Base-by-base conservation (phyloP, 2,329 filamentous ascomycete species). In the Orbilia javanica region DNA sequence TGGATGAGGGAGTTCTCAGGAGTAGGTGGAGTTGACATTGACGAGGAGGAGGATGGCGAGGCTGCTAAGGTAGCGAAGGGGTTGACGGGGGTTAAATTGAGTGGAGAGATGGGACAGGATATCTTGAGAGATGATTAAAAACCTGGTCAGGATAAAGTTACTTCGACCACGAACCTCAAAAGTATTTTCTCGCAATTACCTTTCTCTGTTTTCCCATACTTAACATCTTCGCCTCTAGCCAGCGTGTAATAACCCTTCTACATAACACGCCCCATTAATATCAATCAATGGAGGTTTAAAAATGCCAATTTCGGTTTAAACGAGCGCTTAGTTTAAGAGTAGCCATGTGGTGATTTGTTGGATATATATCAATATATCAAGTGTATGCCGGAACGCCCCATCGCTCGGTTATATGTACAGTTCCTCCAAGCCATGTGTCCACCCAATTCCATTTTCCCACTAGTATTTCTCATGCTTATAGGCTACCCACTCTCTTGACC, bases 401-500 rank as follows among this genome's bases (percentile, higher is more conserved):
- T 4, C 52, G 42, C 1, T 15, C 18, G 6, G 25, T 31, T 72
- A 57, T 71, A 57, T 72, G 42, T 60, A 63, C 29, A 55, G 8
- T 44, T 11, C n/a, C 50, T 53, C 20, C 63, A 67, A 52, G 13
- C 4, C 4, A 7, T 63, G 34, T 36, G 20, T 42, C n/a, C n/a
- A 62, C 29, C 42, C 4, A 7, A n/a, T 63, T 22, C 27, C 15
- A 18, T 4, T 5, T 34, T 52, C 27, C 15, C n/a, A 52, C 67
- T 18, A 78, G 10, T 15, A 5, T 5, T 15, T 72, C 67, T 36
- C 34, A 11, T 20, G 18, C 34, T 15, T 64, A 20, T n/a, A 52
- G 18, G 36, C 75, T 88, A 39, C 88, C 89, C 76, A 90, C 85
- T 57, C 92, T 89, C 84, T 97, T 93, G 72, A 98, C 90, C 85